A percentile compares a stretch with the other conserved stretches of the same genome.
phyloP scores from a whole-genome alignment of 768 basidiomycete species.

The Panus rudis region DNA sequence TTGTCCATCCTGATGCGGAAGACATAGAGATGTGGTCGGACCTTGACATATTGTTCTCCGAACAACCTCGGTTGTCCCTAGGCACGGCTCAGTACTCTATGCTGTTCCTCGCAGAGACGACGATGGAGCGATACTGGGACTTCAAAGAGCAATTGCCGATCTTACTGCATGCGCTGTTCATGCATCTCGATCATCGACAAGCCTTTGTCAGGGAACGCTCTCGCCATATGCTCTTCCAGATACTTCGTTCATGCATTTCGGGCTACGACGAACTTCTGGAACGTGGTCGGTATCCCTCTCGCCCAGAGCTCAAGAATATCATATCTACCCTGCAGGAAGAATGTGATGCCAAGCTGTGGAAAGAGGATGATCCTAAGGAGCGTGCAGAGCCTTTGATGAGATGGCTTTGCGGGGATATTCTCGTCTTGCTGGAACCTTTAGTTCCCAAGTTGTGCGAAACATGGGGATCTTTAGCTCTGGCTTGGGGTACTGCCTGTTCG shows the following conservation, averaged over 20 bases:
- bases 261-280: constrained; percentile 71
- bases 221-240: constrained; percentile 76
- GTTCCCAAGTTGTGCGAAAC: constrained; percentile 60
- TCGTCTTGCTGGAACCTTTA: constrained; percentile 62
- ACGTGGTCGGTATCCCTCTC: constrained; percentile 40
- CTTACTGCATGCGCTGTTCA: constrained; percentile 73
- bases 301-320: constrained; percentile 41
- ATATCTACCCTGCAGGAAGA: constrained; percentile 54
- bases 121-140: constrained; percentile 73
- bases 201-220: constrained; percentile 64
- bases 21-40: constrained; percentile 77
- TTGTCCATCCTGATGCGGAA: constrained; percentile 50
- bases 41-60: constrained; percentile 68
- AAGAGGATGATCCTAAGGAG: constrained; percentile 53
- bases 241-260: constrained; percentile 75
- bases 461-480: constrained; percentile 76
- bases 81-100: constrained; percentile 86
- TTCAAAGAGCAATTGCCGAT: constrained; percentile 60
- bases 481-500: constrained; percentile 84
- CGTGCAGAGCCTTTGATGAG: constrained; percentile 63
- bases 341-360: constrained; percentile 57
- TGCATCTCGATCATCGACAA: constrained; percentile 74
- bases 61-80: constrained; percentile 60
- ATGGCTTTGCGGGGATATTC: constrained; percentile 55
- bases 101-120: constrained; percentile 73